Conservation (phyloP, 306 rosid genomes). For the Notholithocarpus densiflorus region DNA sequence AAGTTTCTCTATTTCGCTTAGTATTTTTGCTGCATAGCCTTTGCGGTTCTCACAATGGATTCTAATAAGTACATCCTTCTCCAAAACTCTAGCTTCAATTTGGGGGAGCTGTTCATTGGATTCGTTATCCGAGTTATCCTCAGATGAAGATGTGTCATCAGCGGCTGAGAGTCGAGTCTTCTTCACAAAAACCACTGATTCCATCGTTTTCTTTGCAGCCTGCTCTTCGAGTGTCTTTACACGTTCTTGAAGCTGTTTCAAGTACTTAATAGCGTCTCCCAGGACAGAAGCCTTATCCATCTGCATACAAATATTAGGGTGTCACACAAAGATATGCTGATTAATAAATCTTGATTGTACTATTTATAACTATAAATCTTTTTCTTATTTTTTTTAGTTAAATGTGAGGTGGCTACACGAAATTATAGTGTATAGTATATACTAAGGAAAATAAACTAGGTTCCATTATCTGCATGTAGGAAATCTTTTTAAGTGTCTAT, state of each 20-base stretch:
- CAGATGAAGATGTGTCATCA: constrained; percentile 32
- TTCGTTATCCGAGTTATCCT: constrained; percentile 26
- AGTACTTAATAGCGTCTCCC: constrained; percentile 63
- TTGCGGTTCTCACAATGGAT: constrained; percentile 56
- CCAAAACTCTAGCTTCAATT: constrained; percentile 68
- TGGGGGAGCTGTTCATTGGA: constrained; percentile 44
- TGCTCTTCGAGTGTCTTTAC: constrained; percentile 54
- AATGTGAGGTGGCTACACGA: not conserved
- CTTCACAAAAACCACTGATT: constrained; percentile 44
- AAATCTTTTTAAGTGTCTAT: not conserved
- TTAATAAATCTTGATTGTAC: too few relatives aligned
- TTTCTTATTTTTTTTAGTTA: not conserved
- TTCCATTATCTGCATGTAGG: not conserved
- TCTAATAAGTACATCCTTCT: constrained; percentile 55
- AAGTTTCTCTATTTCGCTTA: constrained; percentile 47
- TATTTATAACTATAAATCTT: not conserved
- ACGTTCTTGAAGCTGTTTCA: constrained; percentile 61
- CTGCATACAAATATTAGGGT: constrained; percentile 30
- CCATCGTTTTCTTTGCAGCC: constrained; percentile 36
- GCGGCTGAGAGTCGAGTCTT: constrained; percentile 36
- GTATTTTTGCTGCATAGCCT: constrained; percentile 33
- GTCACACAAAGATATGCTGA: not conserved
- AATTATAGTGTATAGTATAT: not conserved
- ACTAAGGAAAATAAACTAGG: not conserved
- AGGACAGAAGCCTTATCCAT: constrained; percentile 90